Conservation (phyloP, 805 yeast genomes). For the Torulaspora franciscae region DNA sequence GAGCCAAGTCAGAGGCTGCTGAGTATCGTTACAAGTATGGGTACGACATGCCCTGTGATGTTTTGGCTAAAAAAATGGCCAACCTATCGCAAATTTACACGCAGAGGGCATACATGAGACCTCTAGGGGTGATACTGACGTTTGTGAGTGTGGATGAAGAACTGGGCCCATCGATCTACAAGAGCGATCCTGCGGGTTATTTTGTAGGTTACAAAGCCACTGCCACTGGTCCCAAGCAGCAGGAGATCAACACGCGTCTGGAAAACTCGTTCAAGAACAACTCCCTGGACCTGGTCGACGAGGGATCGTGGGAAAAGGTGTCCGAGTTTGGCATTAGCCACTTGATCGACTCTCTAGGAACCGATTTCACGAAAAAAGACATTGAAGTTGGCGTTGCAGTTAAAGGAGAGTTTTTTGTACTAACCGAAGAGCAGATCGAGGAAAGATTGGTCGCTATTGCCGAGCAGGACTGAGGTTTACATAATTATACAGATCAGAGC, state of each 20-base stretch:
- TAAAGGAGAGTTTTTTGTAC: constrained; percentile 60
- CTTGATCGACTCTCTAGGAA: constrained; percentile 78
- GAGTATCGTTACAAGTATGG: constrained; percentile 94
- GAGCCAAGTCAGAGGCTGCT: constrained; percentile 94
- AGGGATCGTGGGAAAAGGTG: constrained; percentile 81
- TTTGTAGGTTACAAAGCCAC: constrained; percentile 86
- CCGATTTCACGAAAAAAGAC: constrained; percentile 91
- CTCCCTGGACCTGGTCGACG: constrained; percentile 23
- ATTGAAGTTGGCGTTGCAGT: constrained; percentile 89
- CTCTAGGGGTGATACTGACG: constrained; percentile 89
- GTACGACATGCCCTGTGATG: constrained; percentile 94
- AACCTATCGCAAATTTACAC: constrained; percentile 93
- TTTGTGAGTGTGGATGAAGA: constrained; percentile 86
- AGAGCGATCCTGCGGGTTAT: constrained; percentile 97
- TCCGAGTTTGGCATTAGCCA: constrained; percentile 87
- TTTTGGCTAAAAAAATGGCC: constrained; percentile 90
- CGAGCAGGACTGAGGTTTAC: constrained; percentile 68
- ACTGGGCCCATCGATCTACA: constrained; percentile 81
- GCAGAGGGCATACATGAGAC: constrained; percentile 98
- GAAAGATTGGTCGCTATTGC: constrained; percentile 92
- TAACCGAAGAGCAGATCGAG: constrained; percentile 85
- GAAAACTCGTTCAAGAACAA: constrained; percentile 79
- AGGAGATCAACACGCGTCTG: constrained; percentile 82
- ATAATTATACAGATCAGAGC: constrained; percentile 6
- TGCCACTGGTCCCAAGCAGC: constrained; percentile 96